Percentiles rank a stretch among this genome's conserved stretches.
phyloP scores from a whole-genome alignment of 1,284 basidiomycete genomes.

The Ustilago hordei region DNA sequence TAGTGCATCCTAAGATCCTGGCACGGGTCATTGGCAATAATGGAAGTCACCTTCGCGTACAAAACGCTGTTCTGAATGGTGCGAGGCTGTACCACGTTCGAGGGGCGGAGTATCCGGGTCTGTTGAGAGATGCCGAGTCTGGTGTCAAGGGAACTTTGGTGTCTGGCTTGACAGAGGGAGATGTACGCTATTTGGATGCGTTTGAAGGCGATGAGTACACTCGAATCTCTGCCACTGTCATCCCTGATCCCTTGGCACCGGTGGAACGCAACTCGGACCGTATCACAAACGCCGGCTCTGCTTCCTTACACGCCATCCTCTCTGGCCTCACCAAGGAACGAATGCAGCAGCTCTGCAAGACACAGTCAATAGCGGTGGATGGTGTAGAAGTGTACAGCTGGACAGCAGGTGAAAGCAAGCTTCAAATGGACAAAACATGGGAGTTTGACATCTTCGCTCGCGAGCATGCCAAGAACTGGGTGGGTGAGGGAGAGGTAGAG shows the following conservation, averaged over 20 bases:
- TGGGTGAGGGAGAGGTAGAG: slow-evolving; percentile 33
- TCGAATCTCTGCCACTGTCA: slow-evolving; percentile 22
- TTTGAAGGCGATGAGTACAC: slow-evolving; percentile 59
- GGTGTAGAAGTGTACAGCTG: slow-evolving; percentile 48
- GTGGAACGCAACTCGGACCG: slow-evolving; percentile 32
- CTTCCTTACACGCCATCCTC: slow-evolving; percentile 40
- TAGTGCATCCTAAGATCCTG: slow-evolving; percentile 56
- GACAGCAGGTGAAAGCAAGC: slow-evolving; percentile 24
- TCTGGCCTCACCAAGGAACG: slow-evolving; percentile 19
- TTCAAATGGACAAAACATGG: slow-evolving; percentile 38
- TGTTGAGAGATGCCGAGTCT: slow-evolving; percentile 11
- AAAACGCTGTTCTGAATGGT: slow-evolving; percentile 39
- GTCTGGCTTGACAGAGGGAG: slow-evolving; percentile 33
- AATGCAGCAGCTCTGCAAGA: slow-evolving; percentile 7
- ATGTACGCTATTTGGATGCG: slow-evolving; percentile 46
- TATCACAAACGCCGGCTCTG: slow-evolving; percentile 27
- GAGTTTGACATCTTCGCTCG: slow-evolving; percentile 51
- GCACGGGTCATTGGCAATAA: slow-evolving; percentile 44
- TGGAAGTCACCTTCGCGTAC: slow-evolving; percentile 34
- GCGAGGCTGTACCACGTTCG: slow-evolving; percentile 45
- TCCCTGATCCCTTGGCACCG: slow-evolving; percentile 16
- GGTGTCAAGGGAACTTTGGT: slow-evolving; percentile 53
- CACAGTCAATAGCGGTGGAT: not conserved
- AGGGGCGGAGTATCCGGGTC: slow-evolving; percentile 51
- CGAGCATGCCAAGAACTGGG: slow-evolving; percentile 39